Evolutionary conservation across 1,284 basidiomycete genomes (phyloP), one percentile per base, ranked within the genome.

Genomic region (Fomitiporia mediterranea): DNA sequence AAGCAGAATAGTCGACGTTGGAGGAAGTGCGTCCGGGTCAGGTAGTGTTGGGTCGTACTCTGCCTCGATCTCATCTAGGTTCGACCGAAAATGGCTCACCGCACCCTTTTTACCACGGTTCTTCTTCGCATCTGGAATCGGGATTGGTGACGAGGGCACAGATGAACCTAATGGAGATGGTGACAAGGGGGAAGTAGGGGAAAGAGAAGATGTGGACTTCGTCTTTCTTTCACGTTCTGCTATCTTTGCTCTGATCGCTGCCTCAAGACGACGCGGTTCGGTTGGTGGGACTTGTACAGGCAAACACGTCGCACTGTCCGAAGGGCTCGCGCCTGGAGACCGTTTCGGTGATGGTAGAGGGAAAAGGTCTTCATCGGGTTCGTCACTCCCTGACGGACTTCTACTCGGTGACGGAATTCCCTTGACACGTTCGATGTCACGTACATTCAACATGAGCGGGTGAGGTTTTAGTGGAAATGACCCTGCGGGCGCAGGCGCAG

Each of bases 311-410:
- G 57, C 39, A 35, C 53, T 59, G 23, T 55, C 53, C 32, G 57
- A 25, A 11, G 57, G 53, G 28, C 51, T 59, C 9, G 37, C 44
- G 19, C 34, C 49, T 25, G 60, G 60, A 7, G 62, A 49, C 15
- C 62, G 61, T 35, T 57, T 53, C 35, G 62, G 62, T 3, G 61
- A 62, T 3, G 62, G 62, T 13, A 63, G 55, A 6, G 62, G 62
- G 44, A 63, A 63, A 19, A 63, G 51, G 38, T 60, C 55, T 27
- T 60, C 56, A 19, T 63, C 62, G 13, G 61, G 48, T 13, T 60
- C 59, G 6, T 61, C 60, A 15, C 19, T 51, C 19, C 39, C 48
- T 30, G 34, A 17, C 21, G 35, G 38, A 19, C 35, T 42, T 27
- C 27, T 28, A 11, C 21, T 23, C 5, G 44, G 44, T n/a, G 25